These are phyloP conservation scores for Trypanosoma grayi DNA, from an alignment of 208 protist species.

Conservation along the genomic window DNA sequence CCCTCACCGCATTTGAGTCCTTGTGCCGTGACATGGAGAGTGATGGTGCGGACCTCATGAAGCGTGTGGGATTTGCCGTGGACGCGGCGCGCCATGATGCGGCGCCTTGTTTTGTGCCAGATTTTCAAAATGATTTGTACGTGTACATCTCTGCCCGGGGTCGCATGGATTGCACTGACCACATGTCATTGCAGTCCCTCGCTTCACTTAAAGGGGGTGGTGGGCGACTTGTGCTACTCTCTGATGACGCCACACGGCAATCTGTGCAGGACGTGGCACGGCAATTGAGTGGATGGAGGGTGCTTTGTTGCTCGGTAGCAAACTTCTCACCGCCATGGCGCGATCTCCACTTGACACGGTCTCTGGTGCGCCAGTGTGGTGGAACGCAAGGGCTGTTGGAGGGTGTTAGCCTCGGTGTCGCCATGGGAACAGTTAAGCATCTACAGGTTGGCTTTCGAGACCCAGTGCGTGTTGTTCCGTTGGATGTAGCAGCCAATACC, in stretches of 20 bases:
- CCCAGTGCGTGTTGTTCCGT: conserved; percentile 41
- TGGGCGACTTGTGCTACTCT: conserved; percentile 27
- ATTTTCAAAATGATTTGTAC: conserved; percentile 20
- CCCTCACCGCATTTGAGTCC: not conserved
- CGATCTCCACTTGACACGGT: conserved; percentile 38
- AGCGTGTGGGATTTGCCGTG: conserved; percentile 18
- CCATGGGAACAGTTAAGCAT: conserved; percentile 46
- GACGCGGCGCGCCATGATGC: not conserved
- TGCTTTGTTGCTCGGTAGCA: conserved; percentile 30
- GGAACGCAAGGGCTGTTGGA: conserved; percentile 32
- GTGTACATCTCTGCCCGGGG: conserved; percentile 20
- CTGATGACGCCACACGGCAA: conserved; percentile 25
- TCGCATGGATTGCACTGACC: conserved; percentile 8
- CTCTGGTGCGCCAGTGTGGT: conserved; percentile 15
- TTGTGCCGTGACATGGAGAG: conserved; percentile 4
- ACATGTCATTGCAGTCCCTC: conserved; percentile 2
- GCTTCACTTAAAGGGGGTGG: not conserved
- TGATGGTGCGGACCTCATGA: not conserved
- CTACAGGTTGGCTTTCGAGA: conserved; percentile 41
- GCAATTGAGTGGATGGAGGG: not conserved
- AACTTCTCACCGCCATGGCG: conserved; percentile 49
- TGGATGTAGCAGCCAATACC: conserved; percentile 63
- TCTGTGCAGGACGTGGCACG: conserved; percentile 8
- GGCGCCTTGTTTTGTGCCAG: conserved; percentile 8
- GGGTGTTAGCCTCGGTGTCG: conserved; percentile 51